Evolutionary conservation across 129 eudicot species (phyloP).

Genomic region (Chrysanthemum lavandulifolium): DNA sequence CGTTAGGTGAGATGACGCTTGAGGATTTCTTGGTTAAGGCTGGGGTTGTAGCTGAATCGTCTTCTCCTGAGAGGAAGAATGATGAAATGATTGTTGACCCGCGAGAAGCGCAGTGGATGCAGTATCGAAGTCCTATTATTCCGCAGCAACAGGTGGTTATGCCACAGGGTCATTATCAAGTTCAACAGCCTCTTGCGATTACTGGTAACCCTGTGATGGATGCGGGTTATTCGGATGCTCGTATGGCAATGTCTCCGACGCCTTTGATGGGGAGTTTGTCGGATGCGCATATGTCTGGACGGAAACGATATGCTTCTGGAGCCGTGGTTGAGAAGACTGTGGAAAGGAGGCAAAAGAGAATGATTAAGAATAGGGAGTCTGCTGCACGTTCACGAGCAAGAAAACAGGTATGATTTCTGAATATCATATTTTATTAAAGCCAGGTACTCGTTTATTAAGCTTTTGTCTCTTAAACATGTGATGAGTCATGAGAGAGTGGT

Average conservation of each 20-base stretch:
- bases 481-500: constrained; percentile 13
- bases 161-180: constrained; percentile 46
- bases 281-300: constrained; percentile 58
- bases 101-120: constrained; percentile 57
- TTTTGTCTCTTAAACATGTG: neutral
- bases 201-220: constrained; percentile 49
- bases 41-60: constrained; percentile 65
- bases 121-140: constrained; percentile 37
- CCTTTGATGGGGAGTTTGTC: constrained; percentile 68
- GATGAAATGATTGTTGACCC: constrained; percentile 31
- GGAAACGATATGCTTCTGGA: constrained; percentile 67
- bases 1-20: constrained; percentile 90
- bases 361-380: constrained; percentile 66
- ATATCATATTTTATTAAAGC: neutral
- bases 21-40: constrained; percentile 90
- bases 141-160: constrained; percentile 47
- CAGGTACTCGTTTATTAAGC: neutral
- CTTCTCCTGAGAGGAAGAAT: constrained; percentile 30
- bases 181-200: constrained; percentile 45
- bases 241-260: constrained; percentile 50
- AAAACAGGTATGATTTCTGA: constrained; percentile 43
- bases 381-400: constrained; percentile 67
- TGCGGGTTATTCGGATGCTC: constrained; percentile 59
- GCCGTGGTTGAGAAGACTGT: constrained; percentile 56
- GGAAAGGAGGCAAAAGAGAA: constrained; percentile 61